Base-by-base conservation (phyloP, 768 basidiomycete species). In the Paxillus rubicundulus region DNA sequence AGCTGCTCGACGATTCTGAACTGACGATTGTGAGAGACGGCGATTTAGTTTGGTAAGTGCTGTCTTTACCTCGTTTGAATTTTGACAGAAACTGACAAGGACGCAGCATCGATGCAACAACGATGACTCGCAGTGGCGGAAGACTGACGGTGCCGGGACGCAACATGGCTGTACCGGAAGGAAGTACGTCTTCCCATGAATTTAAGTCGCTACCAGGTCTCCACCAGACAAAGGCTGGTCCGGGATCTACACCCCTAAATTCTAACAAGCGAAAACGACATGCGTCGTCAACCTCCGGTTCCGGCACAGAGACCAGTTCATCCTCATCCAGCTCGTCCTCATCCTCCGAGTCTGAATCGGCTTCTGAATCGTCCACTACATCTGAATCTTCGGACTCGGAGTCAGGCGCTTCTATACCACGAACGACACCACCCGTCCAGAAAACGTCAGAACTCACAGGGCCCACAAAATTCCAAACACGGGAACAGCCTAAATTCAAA, bases 201-300 rank as follows among this genome's bases (percentile, higher is more conserved):
- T 10, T 36, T 12, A 24, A 20, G 13, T 5, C 32, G 2, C 24
- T 24, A n/a, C 38, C 33, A 21, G 20, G 17, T 10, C 13, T 13
- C 1, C 16, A 27, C 10, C 6, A n/a, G 2, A 17, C 38, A 14
- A 20, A 32, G 3, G 13, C n/a, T 6, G 14, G 10, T 7, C 9
- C n/a, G 5, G 32, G 16, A 6, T 36, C 34, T 10, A 30, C 37
- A 5, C 10, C 18, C 1, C 27, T 40, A 17, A 10, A 17, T 17
- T 51, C 54, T 28, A 47, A 17, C 45, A 69, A 69, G 47, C 69
- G 68, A 9, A 69, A 70, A 57, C 67, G 69, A 28, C 27, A 9
- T 24, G 10, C 14, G 40, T 51, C 63, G 13, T 59, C 65, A 9
- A 53, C 49, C 34, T 57, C 59, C 18, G 61, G 61, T 37, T 61